Evolutionary conservation across 306 rosid genomes (phyloP).

Genomic region (Cyamopsis tetragonoloba): DNA sequence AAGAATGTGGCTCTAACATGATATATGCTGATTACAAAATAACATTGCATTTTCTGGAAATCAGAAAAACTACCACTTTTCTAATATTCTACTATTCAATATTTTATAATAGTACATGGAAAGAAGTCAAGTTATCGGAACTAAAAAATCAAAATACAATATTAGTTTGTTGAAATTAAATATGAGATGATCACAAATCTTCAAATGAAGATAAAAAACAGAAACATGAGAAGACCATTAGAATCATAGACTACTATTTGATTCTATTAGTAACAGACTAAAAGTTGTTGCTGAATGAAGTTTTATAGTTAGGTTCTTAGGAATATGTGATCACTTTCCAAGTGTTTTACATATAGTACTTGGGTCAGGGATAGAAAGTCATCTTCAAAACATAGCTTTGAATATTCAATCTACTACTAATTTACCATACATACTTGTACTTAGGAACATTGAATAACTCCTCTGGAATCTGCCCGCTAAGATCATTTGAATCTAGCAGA

Average conservation of each 20-base stretch:
- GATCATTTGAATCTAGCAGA: slow-evolving; percentile 59
- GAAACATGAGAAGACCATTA: background rate
- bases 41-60: background rate
- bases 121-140: background rate
- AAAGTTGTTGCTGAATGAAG: background rate
- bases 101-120: background rate
- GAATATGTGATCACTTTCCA: background rate
- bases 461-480: slow-evolving; percentile 68
- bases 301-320: background rate
- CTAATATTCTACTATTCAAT: background rate
- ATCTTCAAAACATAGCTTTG: background rate
- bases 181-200: background rate
- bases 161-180: slow-evolving; percentile 4
- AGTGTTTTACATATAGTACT: background rate
- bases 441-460: slow-evolving; percentile 49
- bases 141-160: background rate
- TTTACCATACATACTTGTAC: slow-evolving; percentile 57
- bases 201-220: background rate
- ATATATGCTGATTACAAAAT: background rate
- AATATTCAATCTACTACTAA: background rate
- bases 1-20: too few relatives aligned
- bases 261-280: slow-evolving; percentile 6
- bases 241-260: slow-evolving; percentile 12
- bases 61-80: background rate
- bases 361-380: background rate